Percentiles rank a stretch among this genome's conserved stretches.
phyloP scores from a whole-genome alignment of 257 asterid genomes.

The Nicotiana otophora region DNA sequence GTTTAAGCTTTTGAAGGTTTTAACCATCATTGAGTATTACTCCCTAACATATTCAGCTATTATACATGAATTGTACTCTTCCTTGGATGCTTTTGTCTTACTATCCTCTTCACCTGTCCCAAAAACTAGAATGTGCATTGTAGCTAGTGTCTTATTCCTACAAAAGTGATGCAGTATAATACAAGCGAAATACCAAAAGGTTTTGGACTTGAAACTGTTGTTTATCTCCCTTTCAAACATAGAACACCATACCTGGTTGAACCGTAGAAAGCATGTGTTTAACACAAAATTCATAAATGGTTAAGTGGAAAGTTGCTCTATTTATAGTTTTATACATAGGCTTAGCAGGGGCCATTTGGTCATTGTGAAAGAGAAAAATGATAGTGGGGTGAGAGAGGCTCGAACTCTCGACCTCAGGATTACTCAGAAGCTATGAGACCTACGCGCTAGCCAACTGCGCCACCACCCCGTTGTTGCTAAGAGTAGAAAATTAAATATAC shows the following conservation, averaged over 20 bases:
- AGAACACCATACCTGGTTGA: no score
- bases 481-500: no score
- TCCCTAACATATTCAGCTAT: background rate
- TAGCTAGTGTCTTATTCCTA: background rate
- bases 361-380: background rate
- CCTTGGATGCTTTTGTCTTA: background rate
- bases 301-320: background rate
- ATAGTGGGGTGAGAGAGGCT: slow-evolving; percentile 84
- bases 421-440: slow-evolving; percentile 89
- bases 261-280: no score
- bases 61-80: background rate
- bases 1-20: background rate
- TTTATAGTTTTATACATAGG: background rate
- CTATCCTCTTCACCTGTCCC: background rate
- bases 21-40: background rate
- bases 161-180: background rate
- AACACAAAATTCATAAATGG: no score
- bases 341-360: background rate
- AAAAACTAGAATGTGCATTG: background rate
- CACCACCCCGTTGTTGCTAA: slow-evolving; percentile 54
- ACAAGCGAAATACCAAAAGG: background rate
- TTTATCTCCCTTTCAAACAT: no score
- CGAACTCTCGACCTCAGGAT: slow-evolving; percentile 98
- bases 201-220: background rate
- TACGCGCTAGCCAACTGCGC: slow-evolving; percentile 99